Conservation (phyloP, 331 rosid genomes). For the Telfairia occidentalis region DNA sequence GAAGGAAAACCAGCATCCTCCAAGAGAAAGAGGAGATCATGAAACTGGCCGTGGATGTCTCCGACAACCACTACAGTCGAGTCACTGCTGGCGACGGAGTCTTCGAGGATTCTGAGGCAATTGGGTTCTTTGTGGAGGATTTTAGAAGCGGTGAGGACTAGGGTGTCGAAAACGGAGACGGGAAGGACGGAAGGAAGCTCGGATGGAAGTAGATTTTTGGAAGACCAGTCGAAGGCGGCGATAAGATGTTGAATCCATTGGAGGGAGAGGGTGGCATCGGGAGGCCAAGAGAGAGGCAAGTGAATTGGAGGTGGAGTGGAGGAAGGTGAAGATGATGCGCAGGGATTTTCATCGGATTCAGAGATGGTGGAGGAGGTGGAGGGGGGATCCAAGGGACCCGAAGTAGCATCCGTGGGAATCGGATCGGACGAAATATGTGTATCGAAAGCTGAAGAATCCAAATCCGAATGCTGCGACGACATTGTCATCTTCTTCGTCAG, state of each 20-base stretch:
- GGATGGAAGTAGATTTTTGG: constrained; percentile 41
- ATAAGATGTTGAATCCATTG: constrained; percentile 54
- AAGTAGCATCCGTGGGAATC: neutral
- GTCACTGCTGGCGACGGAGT: constrained; percentile 14
- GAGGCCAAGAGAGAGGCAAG: constrained; percentile 55
- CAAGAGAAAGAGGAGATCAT: constrained; percentile 57
- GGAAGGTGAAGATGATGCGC: constrained; percentile 1
- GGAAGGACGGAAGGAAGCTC: constrained; percentile 52
- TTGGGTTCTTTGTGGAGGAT: constrained; percentile 78
- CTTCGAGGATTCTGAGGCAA: constrained; percentile 38
- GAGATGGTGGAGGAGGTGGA: constrained; percentile 11
- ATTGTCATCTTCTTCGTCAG: constrained; percentile 18
- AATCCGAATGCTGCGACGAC: constrained; percentile 27
- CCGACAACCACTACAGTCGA: constrained; percentile 59
- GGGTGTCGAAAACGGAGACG: constrained; percentile 48
- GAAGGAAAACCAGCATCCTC: constrained; percentile 59
- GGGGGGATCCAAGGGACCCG: neutral
- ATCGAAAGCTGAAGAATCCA: constrained; percentile 7
- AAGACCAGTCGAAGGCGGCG: constrained; percentile 58
- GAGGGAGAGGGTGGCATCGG: constrained; percentile 30
- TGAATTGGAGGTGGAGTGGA: constrained; percentile 2
- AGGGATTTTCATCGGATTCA: constrained; percentile 13
- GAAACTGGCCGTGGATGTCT: constrained; percentile 69
- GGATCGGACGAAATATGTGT: neutral
- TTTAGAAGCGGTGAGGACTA: constrained; percentile 60